phyloP scores from a whole-genome alignment of 106 monocot genomes.

The Alisma plantagoaquatica region DNA sequence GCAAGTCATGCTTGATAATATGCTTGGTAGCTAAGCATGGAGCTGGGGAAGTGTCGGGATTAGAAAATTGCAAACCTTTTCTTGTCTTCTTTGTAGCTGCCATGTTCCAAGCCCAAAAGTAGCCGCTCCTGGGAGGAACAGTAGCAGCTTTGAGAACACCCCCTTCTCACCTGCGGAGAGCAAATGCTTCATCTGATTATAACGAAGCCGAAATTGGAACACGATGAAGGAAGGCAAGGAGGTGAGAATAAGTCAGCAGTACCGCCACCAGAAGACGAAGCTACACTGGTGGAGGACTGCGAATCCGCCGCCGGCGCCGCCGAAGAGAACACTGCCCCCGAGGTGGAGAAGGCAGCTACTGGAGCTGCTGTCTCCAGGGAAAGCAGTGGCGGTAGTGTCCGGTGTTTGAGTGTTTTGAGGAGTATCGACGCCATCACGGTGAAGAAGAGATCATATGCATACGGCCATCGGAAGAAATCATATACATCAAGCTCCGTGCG shows the following conservation, averaged over 20 bases:
- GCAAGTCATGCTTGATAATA: too few species aligned
- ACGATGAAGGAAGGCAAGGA: background rate
- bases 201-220: constrained; percentile 24
- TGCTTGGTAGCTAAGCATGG: too few species aligned
- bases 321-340: background rate
- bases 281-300: constrained; percentile 1
- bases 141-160: constrained; percentile 47
- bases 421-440: constrained; percentile 31
- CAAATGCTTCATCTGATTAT: too few species aligned
- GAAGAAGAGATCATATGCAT: too few species aligned
- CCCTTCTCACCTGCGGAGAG: constrained; percentile 36
- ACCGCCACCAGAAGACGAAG: background rate
- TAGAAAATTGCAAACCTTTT: constrained; percentile 86
- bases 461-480: too few species aligned
- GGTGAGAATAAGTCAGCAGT: background rate
- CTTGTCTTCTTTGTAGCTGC: constrained; percentile 81
- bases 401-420: constrained; percentile 25
- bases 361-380: background rate
- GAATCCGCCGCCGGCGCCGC: constrained; percentile 2
- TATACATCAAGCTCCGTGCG: too few species aligned
- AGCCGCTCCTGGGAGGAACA: constrained; percentile 85
- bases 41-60: too few species aligned
- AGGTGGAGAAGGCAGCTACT: constrained; percentile 3
- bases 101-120: constrained; percentile 91
- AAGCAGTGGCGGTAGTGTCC: constrained; percentile 7